phyloP scores from a whole-genome alignment of 495 filamentous ascomycete species.

The Pseudoneurospora amorphoporcata region DNA sequence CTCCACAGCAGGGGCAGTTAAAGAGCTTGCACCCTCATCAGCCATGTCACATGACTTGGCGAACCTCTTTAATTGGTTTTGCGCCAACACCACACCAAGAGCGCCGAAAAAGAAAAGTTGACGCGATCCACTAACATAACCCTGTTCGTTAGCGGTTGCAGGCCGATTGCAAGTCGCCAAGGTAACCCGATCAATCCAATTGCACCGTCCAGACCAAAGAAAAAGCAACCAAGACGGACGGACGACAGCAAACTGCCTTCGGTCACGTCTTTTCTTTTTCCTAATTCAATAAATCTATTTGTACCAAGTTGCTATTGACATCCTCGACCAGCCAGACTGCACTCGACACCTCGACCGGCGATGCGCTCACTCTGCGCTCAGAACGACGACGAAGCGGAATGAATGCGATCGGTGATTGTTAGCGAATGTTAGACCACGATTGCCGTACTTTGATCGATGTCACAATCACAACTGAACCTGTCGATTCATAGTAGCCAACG shows the following conservation, averaged over 20 bases:
- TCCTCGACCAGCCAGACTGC: neutral
- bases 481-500: neutral
- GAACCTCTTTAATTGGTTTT: slow-evolving; percentile 14
- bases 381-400: neutral
- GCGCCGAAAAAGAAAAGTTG: neutral
- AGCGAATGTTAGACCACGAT: neutral
- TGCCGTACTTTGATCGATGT: neutral
- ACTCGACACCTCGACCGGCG: neutral
- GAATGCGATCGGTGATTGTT: neutral
- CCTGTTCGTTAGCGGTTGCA: neutral
- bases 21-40: neutral
- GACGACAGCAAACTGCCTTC: neutral
- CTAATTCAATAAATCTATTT: neutral
- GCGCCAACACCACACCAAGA: neutral
- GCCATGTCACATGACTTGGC: slow-evolving; percentile 18
- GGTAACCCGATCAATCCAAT: neutral
- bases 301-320: neutral
- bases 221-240: neutral
- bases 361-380: neutral
- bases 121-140: neutral
- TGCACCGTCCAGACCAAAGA: neutral
- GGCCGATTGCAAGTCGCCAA: neutral
- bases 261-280: neutral
- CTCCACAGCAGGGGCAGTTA: neutral
- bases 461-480: neutral